Evolutionary conservation across 495 filamentous ascomycete species (phyloP).

Genomic region (Terfezia claveryi): DNA sequence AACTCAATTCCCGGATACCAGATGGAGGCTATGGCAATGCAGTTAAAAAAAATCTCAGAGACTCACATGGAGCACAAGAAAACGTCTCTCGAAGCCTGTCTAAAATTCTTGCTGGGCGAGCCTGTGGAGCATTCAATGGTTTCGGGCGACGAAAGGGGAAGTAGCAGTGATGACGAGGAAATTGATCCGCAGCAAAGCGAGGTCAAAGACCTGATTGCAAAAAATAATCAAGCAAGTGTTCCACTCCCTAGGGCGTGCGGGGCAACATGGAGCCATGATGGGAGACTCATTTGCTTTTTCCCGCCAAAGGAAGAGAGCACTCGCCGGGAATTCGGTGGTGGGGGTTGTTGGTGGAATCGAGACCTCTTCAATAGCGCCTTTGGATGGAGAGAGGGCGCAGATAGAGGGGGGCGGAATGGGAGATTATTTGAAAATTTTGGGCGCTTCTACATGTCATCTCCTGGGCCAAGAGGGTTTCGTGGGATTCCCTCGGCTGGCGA

Average conservation of each 20-base stretch:
- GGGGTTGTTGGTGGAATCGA: background rate
- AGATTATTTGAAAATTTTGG: slow-evolving; percentile 65
- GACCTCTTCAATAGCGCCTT: background rate
- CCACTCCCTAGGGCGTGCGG: slow-evolving; percentile 56
- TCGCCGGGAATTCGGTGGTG: slow-evolving; percentile 4
- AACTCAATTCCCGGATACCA: slow-evolving; percentile 51
- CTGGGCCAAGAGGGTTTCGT: slow-evolving; percentile 24
- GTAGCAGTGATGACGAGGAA: slow-evolving; percentile 59
- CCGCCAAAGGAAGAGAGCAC: slow-evolving; percentile 57
- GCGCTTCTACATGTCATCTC: slow-evolving; percentile 40
- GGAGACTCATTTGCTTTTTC: slow-evolving; percentile 69
- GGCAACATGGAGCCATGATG: slow-evolving; percentile 53
- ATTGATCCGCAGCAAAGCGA: slow-evolving; percentile 30
- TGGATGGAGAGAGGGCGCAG: slow-evolving; percentile 17
- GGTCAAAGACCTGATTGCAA: slow-evolving; percentile 26
- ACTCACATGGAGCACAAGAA: slow-evolving; percentile 44
- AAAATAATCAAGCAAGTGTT: slow-evolving; percentile 52
- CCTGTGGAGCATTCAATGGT: slow-evolving; percentile 17
- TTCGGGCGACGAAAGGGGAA: slow-evolving; percentile 40
- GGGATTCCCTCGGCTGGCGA: slow-evolving; percentile 22
- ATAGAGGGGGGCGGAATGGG: slow-evolving; percentile 37
- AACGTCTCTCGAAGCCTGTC: slow-evolving; percentile 60
- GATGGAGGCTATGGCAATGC: slow-evolving; percentile 37
- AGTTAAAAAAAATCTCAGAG: slow-evolving; percentile 47
- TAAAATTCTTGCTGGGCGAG: slow-evolving; percentile 71